Evolutionary conservation across 1,139 yeast species (phyloP), one percentile per base, ranked within the genome.

Genomic region (Yamadazyma pseudoaaseri): DNA sequence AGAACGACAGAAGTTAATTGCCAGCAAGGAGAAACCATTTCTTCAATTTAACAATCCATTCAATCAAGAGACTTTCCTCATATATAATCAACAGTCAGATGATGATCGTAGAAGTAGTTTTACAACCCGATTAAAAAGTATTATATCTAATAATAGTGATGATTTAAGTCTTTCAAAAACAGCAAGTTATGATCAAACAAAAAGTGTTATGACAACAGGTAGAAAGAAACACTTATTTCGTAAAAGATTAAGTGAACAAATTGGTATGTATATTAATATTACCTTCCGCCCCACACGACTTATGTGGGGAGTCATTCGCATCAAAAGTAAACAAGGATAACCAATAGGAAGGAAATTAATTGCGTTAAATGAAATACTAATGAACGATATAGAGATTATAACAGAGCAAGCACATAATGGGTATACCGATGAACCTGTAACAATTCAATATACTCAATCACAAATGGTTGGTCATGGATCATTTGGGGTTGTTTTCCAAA

Each of bases 391-490:
- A 56, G 85, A 81, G 51, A 67, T 79, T 38, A 71, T 82, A 33
- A 73, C 80, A 32, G 90, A 84, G 56, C 78, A 75, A 41, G 95
- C 82, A 42, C 79, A 76, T 50, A 84, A 82, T 50, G 92, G 94
- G 33, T 81, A 74, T 50, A 77, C 84, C 13, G 90, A 86, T 39
- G 81, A 78, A 45, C 52, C 69, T 25, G 71, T 71, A 38, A 74
- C 74, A 36, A 70, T 86, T 39, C 76, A 75, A 42, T 85, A 83
- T 62, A 77, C 86, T 20, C 86, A 81, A 53, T 76, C 79, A 38
- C 80, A 86, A 51, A 90, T 90, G 72, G 95, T 90, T 33, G 98
- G 98, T 12, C 95, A 87, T 60, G 98, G 98, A 11, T 89, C 97
- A 14, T 92, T 92, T 66, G 98, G 98, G 4, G 92, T 89, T 21